Evolutionary conservation across 805 yeast genomes (phyloP), one percentile per base, ranked within the genome.

Genomic region (Saccharomycopsis javanensis): DNA sequence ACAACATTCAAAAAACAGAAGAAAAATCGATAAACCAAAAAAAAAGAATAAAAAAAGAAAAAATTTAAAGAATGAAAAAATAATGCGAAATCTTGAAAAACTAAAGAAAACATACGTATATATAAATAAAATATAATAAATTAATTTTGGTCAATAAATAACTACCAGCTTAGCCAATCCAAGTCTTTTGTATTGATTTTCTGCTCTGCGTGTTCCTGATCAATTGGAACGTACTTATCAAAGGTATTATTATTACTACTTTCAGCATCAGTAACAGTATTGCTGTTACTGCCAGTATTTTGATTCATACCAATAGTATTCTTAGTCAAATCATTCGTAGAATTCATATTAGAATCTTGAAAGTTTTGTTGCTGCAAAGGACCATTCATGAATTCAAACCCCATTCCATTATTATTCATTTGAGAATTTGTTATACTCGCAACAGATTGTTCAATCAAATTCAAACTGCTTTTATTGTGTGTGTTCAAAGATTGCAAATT

Each of bases 151-250:
- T n/a, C n/a, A n/a, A n/a, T n/a, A 31, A 31, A 31, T 31, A 11
- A 31, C 35, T 31, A 42, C 48, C 48, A 42, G 10, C 25, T 42
- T 37, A 57, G 38, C 60, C 60, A 57, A 18, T 57, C 60, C 42
- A 57, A 57, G 18, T 57, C 60, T 45, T 57, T 57, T 30, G 51
- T 25, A 35, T 54, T 45, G n/a, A 57, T 54, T 20, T 55, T 55
- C 42, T 27, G 42, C 11, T 25, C 35, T 25, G 23, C 31, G 20
- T 38, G 28, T 25, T 28, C 48, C 27, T 54, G 45, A 35, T 25
- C 33, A 27, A 37, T 38, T 35, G 48, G 25, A 23, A 20, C 33
- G 30, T 42, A 37, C 5, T 25, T 34, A 31, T 38, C 34, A 11
- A 25, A 25, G 20, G 28, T 18, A 33, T 45, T 28, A n/a, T 20